A percentile compares a stretch with the other conserved stretches of the same genome.
Conservation (phyloP, 1,284 basidiomycete genomes). For the Polyporus tsugae region DNA sequence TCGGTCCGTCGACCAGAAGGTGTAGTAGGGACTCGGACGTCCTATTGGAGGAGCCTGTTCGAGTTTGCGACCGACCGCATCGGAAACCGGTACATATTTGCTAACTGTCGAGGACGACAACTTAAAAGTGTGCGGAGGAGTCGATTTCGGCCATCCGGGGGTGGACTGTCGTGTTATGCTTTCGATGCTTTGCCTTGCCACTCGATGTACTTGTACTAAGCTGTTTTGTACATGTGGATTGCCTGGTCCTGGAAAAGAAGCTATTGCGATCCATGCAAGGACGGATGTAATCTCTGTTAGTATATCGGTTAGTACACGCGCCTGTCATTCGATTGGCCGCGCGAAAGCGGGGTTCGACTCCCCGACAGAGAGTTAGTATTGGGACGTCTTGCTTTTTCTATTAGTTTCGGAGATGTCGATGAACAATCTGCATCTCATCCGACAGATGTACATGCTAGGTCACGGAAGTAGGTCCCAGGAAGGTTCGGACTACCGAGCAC, state of each 20-base stretch:
- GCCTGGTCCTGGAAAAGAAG: background rate
- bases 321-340: conserved; percentile 28
- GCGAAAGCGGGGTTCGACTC: conserved; percentile 53
- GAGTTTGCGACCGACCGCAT: background rate
- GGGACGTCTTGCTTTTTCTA: no score
- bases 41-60: background rate
- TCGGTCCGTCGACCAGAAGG: conserved; percentile 8
- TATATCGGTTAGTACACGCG: no score
- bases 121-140: background rate
- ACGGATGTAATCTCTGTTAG: no score
- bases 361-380: conserved; percentile 44
- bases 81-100: background rate
- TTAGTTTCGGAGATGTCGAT: no score
- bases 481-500: no score
- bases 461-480: no score
- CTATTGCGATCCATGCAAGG: no score
- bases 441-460: no score
- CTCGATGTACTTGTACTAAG: background rate
- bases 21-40: background rate
- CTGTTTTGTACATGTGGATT: background rate
- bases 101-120: background rate
- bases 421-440: no score
- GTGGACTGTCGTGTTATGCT: background rate
- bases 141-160: background rate
- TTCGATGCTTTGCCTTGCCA: background rate